Evolutionary conservation across 129 eudicot species (phyloP).

Genomic region (Artemisia argyi): DNA sequence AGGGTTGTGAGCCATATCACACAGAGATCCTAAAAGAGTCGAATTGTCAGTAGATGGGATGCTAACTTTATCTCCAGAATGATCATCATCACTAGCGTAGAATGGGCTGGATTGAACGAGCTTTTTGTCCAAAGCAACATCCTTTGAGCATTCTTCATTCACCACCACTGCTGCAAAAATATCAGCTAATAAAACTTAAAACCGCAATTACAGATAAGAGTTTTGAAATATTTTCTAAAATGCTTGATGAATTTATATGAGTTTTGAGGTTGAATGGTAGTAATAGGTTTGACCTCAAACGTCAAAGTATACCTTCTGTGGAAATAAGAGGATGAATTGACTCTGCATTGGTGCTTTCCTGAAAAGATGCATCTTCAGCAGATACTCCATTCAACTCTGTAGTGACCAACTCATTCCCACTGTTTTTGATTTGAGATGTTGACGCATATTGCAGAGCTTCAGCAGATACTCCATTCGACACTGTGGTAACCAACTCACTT

Average conservation of each 20-base stretch:
- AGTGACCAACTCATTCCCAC: conserved; percentile 4
- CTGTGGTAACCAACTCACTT: conserved; percentile 8
- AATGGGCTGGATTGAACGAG: too few species aligned
- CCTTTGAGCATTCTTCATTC: too few species aligned
- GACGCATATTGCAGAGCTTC: background rate
- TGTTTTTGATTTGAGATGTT: background rate
- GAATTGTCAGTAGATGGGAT: conserved; percentile 10
- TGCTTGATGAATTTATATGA: background rate
- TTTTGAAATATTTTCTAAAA: conserved; percentile 5
- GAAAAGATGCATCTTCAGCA: conserved; percentile 7
- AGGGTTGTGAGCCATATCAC: background rate
- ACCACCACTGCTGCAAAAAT: too few species aligned
- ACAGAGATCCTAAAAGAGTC: background rate
- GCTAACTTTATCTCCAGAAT: too few species aligned
- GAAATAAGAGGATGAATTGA: conserved; percentile 16
- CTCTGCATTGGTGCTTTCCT: conserved; percentile 10
- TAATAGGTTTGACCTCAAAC: conserved; percentile 7
- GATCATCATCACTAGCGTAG: too few species aligned
- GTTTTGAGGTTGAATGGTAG: conserved; percentile 2
- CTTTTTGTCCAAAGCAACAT: too few species aligned
- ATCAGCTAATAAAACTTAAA: background rate
- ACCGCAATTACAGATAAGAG: background rate
- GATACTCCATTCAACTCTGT: background rate
- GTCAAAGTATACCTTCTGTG: conserved; percentile 8
- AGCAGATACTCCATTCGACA: background rate